phyloP scores from a whole-genome alignment of 257 asterid genomes.

The Fraxinus pennsylvanica region DNA sequence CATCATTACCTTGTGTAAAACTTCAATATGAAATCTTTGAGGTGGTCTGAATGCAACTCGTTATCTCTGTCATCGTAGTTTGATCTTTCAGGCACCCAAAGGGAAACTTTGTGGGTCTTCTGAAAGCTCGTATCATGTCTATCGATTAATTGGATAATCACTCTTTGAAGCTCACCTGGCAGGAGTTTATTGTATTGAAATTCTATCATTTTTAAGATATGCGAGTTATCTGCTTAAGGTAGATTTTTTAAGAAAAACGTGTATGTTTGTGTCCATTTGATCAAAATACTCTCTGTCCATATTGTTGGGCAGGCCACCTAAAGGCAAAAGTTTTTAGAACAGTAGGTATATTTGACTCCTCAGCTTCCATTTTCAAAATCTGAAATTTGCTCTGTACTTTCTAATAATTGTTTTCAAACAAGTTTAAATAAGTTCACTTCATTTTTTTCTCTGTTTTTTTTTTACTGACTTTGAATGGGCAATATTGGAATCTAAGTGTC shows the following conservation, averaged over 20 bases:
- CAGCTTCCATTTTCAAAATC: background rate
- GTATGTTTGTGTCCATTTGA: background rate
- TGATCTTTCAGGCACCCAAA: slow-evolving; percentile 14
- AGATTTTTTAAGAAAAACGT: background rate
- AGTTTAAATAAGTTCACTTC: background rate
- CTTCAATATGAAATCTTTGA: slow-evolving; percentile 1
- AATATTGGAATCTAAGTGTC: background rate
- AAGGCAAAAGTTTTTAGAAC: background rate
- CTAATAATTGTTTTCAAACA: background rate
- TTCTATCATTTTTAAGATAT: background rate
- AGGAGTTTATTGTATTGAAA: background rate
- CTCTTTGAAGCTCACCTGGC: background rate
- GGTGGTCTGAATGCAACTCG: background rate
- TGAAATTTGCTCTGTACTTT: background rate
- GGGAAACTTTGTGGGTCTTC: background rate
- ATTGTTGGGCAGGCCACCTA: background rate
- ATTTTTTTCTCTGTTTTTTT: background rate
- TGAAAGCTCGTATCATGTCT: background rate
- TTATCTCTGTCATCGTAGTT: slow-evolving; percentile 1
- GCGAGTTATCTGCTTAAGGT: background rate
- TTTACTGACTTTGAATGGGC: background rate
- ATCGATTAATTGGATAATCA: background rate
- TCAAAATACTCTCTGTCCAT: background rate
- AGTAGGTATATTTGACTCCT: background rate
- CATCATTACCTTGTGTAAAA: slow-evolving; percentile 2